A percentile compares a stretch with the other conserved stretches of the same genome.
Evolutionary conservation across 306 rosid species (phyloP).

Genomic region (Cicer cuneatum): DNA sequence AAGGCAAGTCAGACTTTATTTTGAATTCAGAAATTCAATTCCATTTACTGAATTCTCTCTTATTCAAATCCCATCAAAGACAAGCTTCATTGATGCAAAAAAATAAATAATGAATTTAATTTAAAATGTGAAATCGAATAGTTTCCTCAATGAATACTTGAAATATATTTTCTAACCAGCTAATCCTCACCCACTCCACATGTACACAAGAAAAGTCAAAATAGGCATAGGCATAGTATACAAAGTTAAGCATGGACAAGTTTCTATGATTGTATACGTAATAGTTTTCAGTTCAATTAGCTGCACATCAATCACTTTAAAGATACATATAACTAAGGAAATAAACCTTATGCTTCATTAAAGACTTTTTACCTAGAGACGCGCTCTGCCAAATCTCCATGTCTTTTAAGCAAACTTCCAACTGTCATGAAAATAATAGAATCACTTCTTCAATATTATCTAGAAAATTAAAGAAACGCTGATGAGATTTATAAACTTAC

Average conservation of each 20-base stretch:
- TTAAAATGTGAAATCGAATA: conserved; percentile 6
- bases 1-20: conserved; percentile 5
- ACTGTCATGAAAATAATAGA: conserved; percentile 59
- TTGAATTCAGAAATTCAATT: conserved; percentile 12
- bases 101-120: conserved; percentile 16
- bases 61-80: neutral
- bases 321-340: conserved; percentile 31
- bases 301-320: conserved; percentile 1
- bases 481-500: conserved; percentile 52
- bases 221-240: conserved; percentile 30
- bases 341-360: conserved; percentile 8
- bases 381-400: conserved; percentile 81
- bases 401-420: conserved; percentile 78
- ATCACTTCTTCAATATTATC: conserved; percentile 35
- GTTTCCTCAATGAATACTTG: conserved; percentile 1
- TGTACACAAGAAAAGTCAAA: conserved; percentile 5
- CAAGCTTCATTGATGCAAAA: conserved; percentile 14
- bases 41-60: conserved; percentile 12
- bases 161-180: conserved; percentile 17
- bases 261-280: conserved; percentile 1
- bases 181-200: conserved; percentile 13
- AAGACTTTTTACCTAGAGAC: conserved; percentile 68
- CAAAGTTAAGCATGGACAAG: conserved; percentile 31
- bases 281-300: conserved; percentile 20
- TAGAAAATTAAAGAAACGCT: conserved; percentile 10